Evolutionary conservation across 805 yeast genomes (phyloP).

Genomic region (Hanseniaspora guilliermondii): DNA sequence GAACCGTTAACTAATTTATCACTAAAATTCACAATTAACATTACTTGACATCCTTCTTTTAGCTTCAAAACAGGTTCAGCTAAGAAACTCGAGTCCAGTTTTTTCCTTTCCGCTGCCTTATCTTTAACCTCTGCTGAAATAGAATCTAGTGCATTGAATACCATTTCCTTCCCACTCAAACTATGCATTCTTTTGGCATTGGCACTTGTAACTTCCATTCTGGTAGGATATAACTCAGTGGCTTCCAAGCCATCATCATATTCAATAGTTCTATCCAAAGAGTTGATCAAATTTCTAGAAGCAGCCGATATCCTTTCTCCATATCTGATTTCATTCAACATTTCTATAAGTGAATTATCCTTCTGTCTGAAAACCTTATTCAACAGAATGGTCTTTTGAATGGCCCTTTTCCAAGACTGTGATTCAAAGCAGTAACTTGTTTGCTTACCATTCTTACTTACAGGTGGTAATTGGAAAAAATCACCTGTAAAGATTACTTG

Average conservation of each 20-base stretch:
- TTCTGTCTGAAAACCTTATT: slow-evolving; percentile 78
- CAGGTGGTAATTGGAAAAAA: slow-evolving; percentile 74
- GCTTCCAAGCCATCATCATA: slow-evolving; percentile 73
- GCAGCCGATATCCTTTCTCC: slow-evolving; percentile 45
- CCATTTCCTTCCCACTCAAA: slow-evolving; percentile 36
- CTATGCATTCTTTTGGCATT: slow-evolving; percentile 41
- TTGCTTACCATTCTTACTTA: slow-evolving; percentile 25
- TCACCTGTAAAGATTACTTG: slow-evolving; percentile 71
- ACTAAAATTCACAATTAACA: slow-evolving; percentile 77
- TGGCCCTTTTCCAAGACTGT: slow-evolving; percentile 49
- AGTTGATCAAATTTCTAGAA: slow-evolving; percentile 37
- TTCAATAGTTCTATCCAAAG: slow-evolving; percentile 43
- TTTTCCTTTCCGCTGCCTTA: slow-evolving; percentile 21
- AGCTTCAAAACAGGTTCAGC: slow-evolving; percentile 52
- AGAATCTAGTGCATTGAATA: slow-evolving; percentile 39
- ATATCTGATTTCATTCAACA: slow-evolving; percentile 67
- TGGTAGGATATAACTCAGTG: slow-evolving; percentile 77
- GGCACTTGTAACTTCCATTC: slow-evolving; percentile 71
- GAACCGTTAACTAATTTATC: slow-evolving; percentile 80
- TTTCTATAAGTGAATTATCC: slow-evolving; percentile 58
- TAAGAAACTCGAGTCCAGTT: slow-evolving; percentile 49
- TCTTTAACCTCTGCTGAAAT: slow-evolving; percentile 19
- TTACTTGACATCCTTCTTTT: slow-evolving; percentile 84
- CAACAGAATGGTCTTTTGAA: slow-evolving; percentile 55
- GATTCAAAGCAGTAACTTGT: slow-evolving; percentile 63